These are phyloP conservation scores for Scheffersomyces stipitis DNA, from an alignment of 805 yeast genomes.

Conservation along the genomic window DNA sequence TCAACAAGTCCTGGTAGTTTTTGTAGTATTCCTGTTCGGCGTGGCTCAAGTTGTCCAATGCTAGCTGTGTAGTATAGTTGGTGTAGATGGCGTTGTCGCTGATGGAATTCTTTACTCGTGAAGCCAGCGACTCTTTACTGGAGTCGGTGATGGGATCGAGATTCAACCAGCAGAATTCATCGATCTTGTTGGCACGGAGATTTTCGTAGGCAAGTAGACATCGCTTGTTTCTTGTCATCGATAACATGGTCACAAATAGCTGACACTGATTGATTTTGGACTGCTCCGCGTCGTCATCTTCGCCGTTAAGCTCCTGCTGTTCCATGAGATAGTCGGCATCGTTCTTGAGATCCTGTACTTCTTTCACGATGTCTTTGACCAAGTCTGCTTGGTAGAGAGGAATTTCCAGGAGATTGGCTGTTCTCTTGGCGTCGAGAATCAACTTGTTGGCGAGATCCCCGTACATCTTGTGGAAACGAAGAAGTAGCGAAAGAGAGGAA, in stretches of 20 bases:
- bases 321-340: constrained; percentile 52
- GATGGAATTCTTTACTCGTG: constrained; percentile 2
- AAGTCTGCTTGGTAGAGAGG: constrained; percentile 75
- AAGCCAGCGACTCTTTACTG: constrained; percentile 1
- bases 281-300: constrained; percentile 29
- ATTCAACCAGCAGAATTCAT: constrained; percentile 70
- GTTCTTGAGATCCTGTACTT: constrained; percentile 60
- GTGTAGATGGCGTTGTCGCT: constrained; percentile 9
- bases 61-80: constrained; percentile 25
- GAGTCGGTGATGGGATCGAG: constrained; percentile 44
- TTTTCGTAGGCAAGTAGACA: constrained; percentile 83
- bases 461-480: constrained; percentile 70
- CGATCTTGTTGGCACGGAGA: constrained; percentile 66
- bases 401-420: constrained; percentile 59
- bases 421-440: constrained; percentile 80
- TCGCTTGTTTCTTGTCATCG: constrained; percentile 86
- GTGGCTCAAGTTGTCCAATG: constrained; percentile 59
- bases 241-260: constrained; percentile 65
- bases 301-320: constrained; percentile 19
- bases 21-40: constrained; percentile 78
- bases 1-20: constrained; percentile 66
- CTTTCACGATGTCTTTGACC: constrained; percentile 68
- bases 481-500: too few species aligned
- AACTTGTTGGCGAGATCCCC: constrained; percentile 86
- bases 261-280: constrained; percentile 59